These are phyloP conservation scores for Choanephora cucurbitarum DNA, from an alignment of 371 early-diverging fungal genomes.

Conservation along the genomic window DNA sequence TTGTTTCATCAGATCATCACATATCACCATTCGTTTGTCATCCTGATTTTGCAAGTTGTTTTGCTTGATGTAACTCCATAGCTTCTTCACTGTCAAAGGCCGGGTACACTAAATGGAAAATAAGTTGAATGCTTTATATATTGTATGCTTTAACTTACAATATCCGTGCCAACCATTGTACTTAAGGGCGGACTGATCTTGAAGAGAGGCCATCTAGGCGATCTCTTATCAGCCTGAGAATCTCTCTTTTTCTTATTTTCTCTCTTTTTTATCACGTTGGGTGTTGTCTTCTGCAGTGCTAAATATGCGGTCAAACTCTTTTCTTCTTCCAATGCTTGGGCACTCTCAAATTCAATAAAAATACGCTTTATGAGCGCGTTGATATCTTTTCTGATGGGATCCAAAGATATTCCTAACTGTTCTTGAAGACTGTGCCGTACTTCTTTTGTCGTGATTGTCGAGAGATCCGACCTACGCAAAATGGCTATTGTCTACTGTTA, in stretches of 20 bases:
- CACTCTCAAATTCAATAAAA: slow-evolving; percentile 17
- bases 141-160: slow-evolving; percentile 11
- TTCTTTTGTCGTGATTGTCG: slow-evolving; percentile 54
- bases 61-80: slow-evolving; percentile 53
- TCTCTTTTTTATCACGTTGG: slow-evolving; percentile 10
- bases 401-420: slow-evolving; percentile 31
- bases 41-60: slow-evolving; percentile 42
- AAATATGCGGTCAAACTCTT: not conserved
- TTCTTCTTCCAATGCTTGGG: too few relatives aligned
- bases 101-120: slow-evolving; percentile 34
- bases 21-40: slow-evolving; percentile 39
- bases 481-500: slow-evolving; percentile 29
- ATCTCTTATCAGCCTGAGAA: slow-evolving; percentile 10
- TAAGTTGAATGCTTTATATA: too few relatives aligned
- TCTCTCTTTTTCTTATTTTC: slow-evolving; percentile 9
- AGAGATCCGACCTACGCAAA: slow-evolving; percentile 47
- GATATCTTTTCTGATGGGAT: slow-evolving; percentile 39
- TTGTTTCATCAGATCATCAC: slow-evolving; percentile 41
- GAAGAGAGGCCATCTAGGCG: slow-evolving; percentile 18
- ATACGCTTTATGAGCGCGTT: slow-evolving; percentile 36
- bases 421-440: slow-evolving; percentile 49
- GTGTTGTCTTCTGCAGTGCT: not conserved
- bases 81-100: slow-evolving; percentile 43
- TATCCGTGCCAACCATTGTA: slow-evolving; percentile 23
- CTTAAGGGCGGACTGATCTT: slow-evolving; percentile 27